These are phyloP conservation scores for Abrus precatorius DNA, from an alignment of 306 rosid species.

Conservation along the genomic window DNA sequence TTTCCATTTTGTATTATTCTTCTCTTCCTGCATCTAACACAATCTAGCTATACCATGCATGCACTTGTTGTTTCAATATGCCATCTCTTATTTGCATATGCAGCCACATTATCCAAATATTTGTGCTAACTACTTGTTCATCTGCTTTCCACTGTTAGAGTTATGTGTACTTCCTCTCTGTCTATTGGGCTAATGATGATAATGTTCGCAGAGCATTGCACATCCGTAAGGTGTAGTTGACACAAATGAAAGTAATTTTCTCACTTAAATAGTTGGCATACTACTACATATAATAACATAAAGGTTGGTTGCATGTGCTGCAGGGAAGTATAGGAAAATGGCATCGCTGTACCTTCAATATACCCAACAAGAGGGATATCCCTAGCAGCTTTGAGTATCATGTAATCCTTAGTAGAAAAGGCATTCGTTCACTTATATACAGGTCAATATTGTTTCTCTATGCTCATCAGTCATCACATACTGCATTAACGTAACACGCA, in stretches of 20 bases:
- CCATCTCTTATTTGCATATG: not conserved
- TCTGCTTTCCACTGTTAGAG: not conserved
- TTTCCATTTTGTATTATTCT: too few relatives aligned
- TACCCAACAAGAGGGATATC: not conserved
- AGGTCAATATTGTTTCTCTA: constrained; percentile 48
- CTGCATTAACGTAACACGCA: not conserved
- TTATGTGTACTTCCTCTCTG: constrained; percentile 43
- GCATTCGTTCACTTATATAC: constrained; percentile 68
- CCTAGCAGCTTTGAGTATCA: constrained; percentile 50
- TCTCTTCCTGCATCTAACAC: too few relatives aligned
- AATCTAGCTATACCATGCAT: too few relatives aligned
- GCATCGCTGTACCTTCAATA: constrained; percentile 51
- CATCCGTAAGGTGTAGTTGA: constrained; percentile 51
- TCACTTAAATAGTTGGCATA: not conserved
- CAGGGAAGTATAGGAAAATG: constrained; percentile 73
- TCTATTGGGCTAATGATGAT: constrained; percentile 62
- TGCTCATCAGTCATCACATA: not conserved
- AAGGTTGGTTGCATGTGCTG: constrained; percentile 11
- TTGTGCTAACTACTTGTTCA: not conserved
- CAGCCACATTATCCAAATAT: not conserved
- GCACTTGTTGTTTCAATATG: too few relatives aligned
- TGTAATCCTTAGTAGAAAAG: constrained; percentile 61
- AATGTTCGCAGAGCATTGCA: constrained; percentile 60
- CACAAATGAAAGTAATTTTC: not conserved
- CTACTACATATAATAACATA: not conserved